These are phyloP conservation scores for Vicia sativa DNA, from an alignment of 306 rosid genomes.

Conservation along the genomic window DNA sequence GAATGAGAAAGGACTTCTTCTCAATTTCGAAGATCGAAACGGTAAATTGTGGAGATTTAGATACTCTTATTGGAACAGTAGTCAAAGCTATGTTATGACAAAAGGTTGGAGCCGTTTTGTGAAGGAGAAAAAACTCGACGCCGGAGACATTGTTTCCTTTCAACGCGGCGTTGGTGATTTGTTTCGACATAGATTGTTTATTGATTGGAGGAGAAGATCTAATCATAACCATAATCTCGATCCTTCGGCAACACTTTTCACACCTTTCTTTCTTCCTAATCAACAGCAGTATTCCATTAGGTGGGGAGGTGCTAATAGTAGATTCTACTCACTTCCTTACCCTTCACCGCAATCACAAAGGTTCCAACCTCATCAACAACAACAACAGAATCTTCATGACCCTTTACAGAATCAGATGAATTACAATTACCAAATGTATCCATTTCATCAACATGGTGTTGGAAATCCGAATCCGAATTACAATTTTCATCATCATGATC, in stretches of 20 bases:
- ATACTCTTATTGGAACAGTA: constrained; percentile 90
- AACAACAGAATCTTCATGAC: constrained; percentile 33
- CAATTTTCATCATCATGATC: constrained; percentile 30
- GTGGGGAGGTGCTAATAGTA: constrained; percentile 51
- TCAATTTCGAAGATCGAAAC: constrained; percentile 70
- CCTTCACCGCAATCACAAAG: constrained; percentile 28
- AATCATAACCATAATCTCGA: constrained; percentile 32
- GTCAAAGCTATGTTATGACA: constrained; percentile 96
- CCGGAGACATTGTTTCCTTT: constrained; percentile 85
- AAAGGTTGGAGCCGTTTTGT: constrained; percentile 96
- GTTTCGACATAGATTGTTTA: constrained; percentile 56
- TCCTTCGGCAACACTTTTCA: constrained; percentile 22
- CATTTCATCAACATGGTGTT: constrained; percentile 30
- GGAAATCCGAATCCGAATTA: constrained; percentile 17
- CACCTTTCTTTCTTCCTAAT: constrained; percentile 50
- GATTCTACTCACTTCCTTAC: constrained; percentile 52
- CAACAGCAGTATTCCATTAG: constrained; percentile 45
- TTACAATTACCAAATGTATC: constrained; percentile 41
- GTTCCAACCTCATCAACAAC: too few relatives aligned
- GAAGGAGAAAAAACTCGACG: constrained; percentile 80
- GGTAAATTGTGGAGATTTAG: constrained; percentile 86
- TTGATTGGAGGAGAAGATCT: constrained; percentile 71
- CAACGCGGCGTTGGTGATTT: constrained; percentile 72
- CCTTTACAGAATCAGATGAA: constrained; percentile 37
- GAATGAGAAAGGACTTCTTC: constrained; percentile 75